Conservation (phyloP, 805 yeast species). For the Saturnispora mendoncae region DNA sequence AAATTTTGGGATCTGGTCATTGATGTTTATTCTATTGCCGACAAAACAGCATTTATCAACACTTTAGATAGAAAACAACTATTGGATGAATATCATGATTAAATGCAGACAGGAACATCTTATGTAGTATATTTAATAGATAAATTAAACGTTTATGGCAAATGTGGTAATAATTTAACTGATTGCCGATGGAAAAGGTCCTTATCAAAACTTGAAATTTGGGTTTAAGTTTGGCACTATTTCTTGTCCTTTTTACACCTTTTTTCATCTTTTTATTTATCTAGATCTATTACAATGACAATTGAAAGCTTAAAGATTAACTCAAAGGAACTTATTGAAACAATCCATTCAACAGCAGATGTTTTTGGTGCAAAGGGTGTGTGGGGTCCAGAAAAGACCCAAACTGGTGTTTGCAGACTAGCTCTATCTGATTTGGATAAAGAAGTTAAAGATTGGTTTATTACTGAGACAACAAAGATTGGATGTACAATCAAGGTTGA, state of each 20-base stretch:
- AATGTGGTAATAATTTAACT: too few relatives aligned
- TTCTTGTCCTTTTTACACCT: too few relatives aligned
- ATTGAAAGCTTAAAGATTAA: constrained; percentile 11
- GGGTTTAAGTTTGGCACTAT: too few relatives aligned
- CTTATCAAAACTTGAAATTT: too few relatives aligned
- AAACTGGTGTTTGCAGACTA: constrained; percentile 62
- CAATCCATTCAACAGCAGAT: constrained; percentile 53
- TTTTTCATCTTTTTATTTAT: too few relatives aligned
- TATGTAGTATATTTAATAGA: too few relatives aligned
- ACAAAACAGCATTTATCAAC: constrained; percentile 18
- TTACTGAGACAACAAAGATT: constrained; percentile 38
- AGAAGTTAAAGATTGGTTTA: constrained; percentile 58
- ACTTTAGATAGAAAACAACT: constrained; percentile 10
- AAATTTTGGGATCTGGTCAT: constrained; percentile 41
- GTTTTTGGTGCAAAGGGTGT: constrained; percentile 52
- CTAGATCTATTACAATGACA: too few relatives aligned
- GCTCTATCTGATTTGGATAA: constrained; percentile 58
- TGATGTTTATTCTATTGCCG: constrained; percentile 31
- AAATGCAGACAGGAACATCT: too few relatives aligned
- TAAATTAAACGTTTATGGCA: too few relatives aligned
- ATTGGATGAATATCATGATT: constrained; percentile 6
- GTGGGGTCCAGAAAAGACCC: constrained; percentile 48
- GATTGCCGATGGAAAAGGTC: too few relatives aligned
- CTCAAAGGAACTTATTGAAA: constrained; percentile 32
- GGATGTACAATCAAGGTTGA: constrained; percentile 57